A percentile compares a stretch with the other conserved stretches of the same genome.
Evolutionary conservation across 106 monocot species (phyloP).

Genomic region (Xerophyta viscosa): DNA sequence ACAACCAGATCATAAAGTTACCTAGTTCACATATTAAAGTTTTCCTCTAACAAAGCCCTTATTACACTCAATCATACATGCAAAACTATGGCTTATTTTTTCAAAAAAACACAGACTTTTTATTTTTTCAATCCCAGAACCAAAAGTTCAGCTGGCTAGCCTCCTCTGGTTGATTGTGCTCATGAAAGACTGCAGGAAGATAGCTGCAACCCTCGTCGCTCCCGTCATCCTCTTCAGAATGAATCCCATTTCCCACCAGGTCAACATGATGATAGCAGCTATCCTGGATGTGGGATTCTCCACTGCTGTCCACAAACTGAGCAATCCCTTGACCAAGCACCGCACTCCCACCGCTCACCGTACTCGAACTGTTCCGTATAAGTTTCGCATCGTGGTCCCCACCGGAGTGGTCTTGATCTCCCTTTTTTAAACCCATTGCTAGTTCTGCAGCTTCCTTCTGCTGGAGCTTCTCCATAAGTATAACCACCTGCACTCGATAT

Average conservation of each 20-base stretch:
- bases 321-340: not conserved
- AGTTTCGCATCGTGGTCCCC: not conserved
- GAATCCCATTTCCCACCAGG: not conserved
- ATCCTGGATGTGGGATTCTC: conserved; percentile 4
- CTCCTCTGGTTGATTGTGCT: conserved; percentile 1
- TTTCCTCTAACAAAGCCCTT: too few relatives aligned
- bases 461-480: conserved; percentile 5
- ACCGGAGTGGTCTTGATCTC: not conserved
- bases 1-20: too few relatives aligned
- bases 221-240: conserved; percentile 1
- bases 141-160: not conserved
- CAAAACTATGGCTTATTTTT: too few relatives aligned
- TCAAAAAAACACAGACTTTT: too few relatives aligned
- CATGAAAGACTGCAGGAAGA: not conserved
- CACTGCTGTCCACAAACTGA: conserved; percentile 7
- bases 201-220: conserved; percentile 3
- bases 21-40: too few relatives aligned
- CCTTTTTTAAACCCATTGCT: not conserved
- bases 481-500: not conserved
- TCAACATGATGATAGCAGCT: not conserved
- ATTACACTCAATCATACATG: too few relatives aligned
- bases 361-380: not conserved
- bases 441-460: not conserved
- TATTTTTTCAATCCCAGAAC: conserved; percentile 5
- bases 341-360: conserved; percentile 3